Conservation (phyloP, 139 green algal genomes). For the Coccomyxa sp. region DNA sequence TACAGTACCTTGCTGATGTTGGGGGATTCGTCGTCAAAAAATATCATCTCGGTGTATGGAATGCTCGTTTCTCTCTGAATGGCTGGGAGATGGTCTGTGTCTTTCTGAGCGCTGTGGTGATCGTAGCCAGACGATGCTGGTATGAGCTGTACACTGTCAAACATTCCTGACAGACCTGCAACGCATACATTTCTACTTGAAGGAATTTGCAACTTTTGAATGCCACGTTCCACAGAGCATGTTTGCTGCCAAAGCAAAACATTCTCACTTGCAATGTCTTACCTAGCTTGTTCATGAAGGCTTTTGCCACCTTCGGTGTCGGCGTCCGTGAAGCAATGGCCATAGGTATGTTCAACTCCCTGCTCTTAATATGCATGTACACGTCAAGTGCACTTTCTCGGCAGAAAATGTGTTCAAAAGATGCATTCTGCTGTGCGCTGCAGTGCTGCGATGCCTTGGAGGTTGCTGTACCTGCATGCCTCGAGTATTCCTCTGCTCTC, state of each 20-base stretch:
- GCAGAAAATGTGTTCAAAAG: not conserved
- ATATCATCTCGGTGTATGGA: slow-evolving; percentile 27
- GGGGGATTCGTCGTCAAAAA: slow-evolving; percentile 35
- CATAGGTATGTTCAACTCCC: slow-evolving; percentile 4
- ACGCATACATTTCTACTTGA: not conserved
- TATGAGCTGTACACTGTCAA: slow-evolving; percentile 32
- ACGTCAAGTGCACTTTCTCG: not conserved
- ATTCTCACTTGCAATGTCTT: not conserved
- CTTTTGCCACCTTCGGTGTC: slow-evolving; percentile 21
- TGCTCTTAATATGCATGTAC: not conserved
- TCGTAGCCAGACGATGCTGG: slow-evolving; percentile 22
- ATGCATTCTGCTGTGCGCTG: not conserved
- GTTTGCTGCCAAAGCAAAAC: not conserved
- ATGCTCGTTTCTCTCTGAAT: slow-evolving; percentile 25
- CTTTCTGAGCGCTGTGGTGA: slow-evolving; percentile 24
- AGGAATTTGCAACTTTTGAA: not conserved
- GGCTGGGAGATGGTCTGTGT: slow-evolving; percentile 23
- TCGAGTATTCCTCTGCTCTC: slow-evolving; percentile 19
- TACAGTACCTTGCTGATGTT: slow-evolving; percentile 21
- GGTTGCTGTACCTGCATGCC: not conserved
- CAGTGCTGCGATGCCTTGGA: not conserved
- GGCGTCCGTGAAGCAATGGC: slow-evolving; percentile 27
- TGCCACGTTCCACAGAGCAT: not conserved
- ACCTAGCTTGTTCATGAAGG: slow-evolving; percentile 31
- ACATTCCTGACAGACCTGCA: slow-evolving; percentile 2